Percentiles rank a stretch among this genome's conserved stretches.
phyloP scores from a whole-genome alignment of 495 filamentous ascomycete genomes.

The Neurospora discreta region DNA sequence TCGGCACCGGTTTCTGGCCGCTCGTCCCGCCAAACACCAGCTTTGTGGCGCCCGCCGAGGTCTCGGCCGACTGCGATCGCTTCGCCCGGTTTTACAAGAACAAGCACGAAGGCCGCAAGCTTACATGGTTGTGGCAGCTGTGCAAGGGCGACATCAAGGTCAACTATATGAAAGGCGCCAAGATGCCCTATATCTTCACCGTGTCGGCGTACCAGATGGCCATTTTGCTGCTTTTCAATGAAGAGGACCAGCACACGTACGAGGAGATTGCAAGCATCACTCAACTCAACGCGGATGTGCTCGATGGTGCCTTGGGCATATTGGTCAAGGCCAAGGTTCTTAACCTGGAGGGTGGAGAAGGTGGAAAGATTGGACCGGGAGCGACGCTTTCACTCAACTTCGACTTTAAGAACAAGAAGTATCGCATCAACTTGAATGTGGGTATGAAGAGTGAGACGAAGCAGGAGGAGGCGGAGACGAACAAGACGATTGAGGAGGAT shows the following conservation, averaged over 20 bases:
- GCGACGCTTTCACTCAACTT: constrained; percentile 75
- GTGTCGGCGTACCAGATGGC: constrained; percentile 98
- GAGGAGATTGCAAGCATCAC: constrained; percentile 78
- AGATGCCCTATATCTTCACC: constrained; percentile 92
- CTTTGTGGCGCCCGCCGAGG: constrained; percentile 76
- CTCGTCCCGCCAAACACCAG: constrained; percentile 71
- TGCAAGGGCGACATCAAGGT: constrained; percentile 96
- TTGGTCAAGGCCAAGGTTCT: constrained; percentile 88
- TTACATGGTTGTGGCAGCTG: constrained; percentile 96
- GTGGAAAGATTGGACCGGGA: constrained; percentile 62
- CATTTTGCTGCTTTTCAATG: constrained; percentile 92
- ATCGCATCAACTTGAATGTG: constrained; percentile 92
- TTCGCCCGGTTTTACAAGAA: constrained; percentile 88
- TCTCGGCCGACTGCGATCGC: constrained; percentile 74
- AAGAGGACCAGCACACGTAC: constrained; percentile 72
- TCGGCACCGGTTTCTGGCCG: constrained; percentile 98
- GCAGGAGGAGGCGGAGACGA: constrained; percentile 89
- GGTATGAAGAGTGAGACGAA: constrained; percentile 90
- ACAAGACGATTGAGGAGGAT: constrained; percentile 99
- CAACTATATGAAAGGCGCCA: constrained; percentile 78
- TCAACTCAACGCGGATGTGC: constrained; percentile 60
- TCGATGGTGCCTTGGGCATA: constrained; percentile 75
- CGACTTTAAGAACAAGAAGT: constrained; percentile 95
- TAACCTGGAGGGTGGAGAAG: constrained; percentile 46
- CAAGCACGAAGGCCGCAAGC: constrained; percentile 92